Base-by-base conservation (phyloP, 257 asterid species). In the Euphrasia confusa region DNA sequence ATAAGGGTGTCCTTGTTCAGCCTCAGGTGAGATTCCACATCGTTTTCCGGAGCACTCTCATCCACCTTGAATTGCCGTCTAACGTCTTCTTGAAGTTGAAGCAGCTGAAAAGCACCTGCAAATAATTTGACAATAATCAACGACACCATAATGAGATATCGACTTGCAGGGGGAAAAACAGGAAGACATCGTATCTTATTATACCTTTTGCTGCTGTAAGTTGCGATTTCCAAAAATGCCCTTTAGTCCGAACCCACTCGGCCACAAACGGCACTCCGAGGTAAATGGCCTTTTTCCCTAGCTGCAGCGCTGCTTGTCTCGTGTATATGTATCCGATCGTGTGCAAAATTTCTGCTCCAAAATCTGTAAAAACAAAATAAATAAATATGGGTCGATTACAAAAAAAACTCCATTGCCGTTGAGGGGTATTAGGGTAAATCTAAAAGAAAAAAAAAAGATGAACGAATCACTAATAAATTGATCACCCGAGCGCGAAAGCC, bases 101-200 rank as follows among this genome's bases (percentile, higher is more conserved):
- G 86, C 84, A 91, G 71, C 87, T 91, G 96, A 77, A 85, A 85
- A 53, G 98, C 96, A 71, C 98, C 96, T 88, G 73, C 73, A 68
- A 21, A 21, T 21, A 21, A 56, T 47, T 58, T 10, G 18, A 15
- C 10, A 13, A 0, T 21, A 27, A 7, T 15, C 3, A 37, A 58
- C 33, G 6, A 37, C n/a, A 54, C 26, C 57, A 50, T 58, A 52
- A 7, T 37, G 28, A 50, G 42, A 47, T 40, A 42, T 54, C 21
- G 1, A 56, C 30, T 45, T 45, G 52, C 3, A 45, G 52, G 52
- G 17, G 3, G 10, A 12, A 10, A 12, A 13, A 15, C 2, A 15
- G 21, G 55, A n/a, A 45, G 50, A 11, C 17, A 4, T 12, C 3
- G 5, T 45, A 45, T 12, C 50, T 44, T 15, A 21, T 48, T 13